Conservation (phyloP, 495 filamentous ascomycete genomes). For the Lepidopterella palustris region DNA sequence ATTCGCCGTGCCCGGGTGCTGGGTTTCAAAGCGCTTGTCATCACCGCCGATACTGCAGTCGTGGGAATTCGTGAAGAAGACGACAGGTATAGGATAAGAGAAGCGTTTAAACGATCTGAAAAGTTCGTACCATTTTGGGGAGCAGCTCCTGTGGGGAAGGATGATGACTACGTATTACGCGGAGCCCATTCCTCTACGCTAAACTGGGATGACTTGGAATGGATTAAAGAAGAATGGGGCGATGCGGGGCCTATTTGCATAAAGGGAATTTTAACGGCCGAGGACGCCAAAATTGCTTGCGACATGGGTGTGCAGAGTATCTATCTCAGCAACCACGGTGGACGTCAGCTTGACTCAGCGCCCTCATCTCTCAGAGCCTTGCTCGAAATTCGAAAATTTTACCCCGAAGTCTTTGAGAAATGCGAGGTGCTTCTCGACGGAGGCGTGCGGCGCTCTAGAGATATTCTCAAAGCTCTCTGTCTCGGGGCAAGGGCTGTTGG, state of each 20-base stretch:
- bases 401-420: slow-evolving; percentile 18
- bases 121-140: slow-evolving; percentile 10
- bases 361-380: slow-evolving; percentile 13
- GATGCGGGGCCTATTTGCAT: slow-evolving; percentile 12
- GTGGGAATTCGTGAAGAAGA: slow-evolving; percentile 36
- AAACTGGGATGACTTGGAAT: slow-evolving; percentile 20
- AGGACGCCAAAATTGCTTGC: slow-evolving; percentile 18
- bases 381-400: slow-evolving; percentile 23
- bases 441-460: slow-evolving; percentile 11
- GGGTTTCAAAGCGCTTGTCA: slow-evolving; percentile 33
- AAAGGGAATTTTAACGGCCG: slow-evolving; percentile 21
- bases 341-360: slow-evolving; percentile 18
- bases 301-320: slow-evolving; percentile 18
- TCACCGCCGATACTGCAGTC: slow-evolving; percentile 37
- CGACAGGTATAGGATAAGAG: slow-evolving; percentile 27
- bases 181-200: slow-evolving; percentile 16
- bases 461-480: slow-evolving; percentile 21
- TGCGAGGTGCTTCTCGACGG: slow-evolving; percentile 21
- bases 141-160: slow-evolving; percentile 1
- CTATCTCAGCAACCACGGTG: slow-evolving; percentile 21
- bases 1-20: slow-evolving; percentile 11
- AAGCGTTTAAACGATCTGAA: slow-evolving; percentile 13
- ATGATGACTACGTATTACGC: not conserved
- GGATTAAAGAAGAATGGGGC: slow-evolving; percentile 22
- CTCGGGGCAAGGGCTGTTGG: slow-evolving; percentile 22